Conservation (phyloP, 2,329 filamentous ascomycete species). For the Botryosphaeria dothidea region DNA sequence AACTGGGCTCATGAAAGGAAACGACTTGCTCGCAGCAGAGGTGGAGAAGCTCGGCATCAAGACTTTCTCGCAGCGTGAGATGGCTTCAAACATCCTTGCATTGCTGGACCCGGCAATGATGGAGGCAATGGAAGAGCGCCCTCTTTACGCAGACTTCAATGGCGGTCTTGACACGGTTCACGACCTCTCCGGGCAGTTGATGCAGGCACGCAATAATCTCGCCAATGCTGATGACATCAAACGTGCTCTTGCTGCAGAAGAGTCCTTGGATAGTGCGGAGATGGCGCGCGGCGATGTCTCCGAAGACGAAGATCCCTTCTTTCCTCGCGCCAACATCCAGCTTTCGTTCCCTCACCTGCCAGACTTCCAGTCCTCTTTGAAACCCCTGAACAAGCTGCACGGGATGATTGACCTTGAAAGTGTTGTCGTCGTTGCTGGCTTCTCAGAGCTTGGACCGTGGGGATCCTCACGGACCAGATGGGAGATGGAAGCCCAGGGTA, state of each 20-base stretch:
- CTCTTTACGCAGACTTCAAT: constrained; percentile 42
- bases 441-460: constrained; percentile 62
- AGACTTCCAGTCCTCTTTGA: constrained; percentile 3
- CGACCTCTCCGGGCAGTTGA: constrained; percentile 23
- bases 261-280: constrained; percentile 7
- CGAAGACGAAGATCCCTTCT: background rate
- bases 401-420: constrained; percentile 39
- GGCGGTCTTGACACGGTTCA: constrained; percentile 35
- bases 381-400: constrained; percentile 21
- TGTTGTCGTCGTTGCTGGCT: constrained; percentile 42
- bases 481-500: constrained; percentile 87
- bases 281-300: background rate
- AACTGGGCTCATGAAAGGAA: constrained; percentile 46
- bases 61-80: constrained; percentile 44
- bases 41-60: constrained; percentile 39
- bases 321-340: constrained; percentile 18
- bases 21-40: constrained; percentile 42
- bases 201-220: constrained; percentile 21
- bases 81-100: constrained; percentile 44
- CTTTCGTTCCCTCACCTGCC: constrained; percentile 18
- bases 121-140: constrained; percentile 34
- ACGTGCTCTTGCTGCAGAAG: constrained; percentile 21
- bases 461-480: constrained; percentile 85
- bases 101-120: constrained; percentile 35
- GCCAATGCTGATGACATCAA: constrained; percentile 19